Conservation (phyloP, 225 moss, liverwort and hornwort genomes). For the Climacium dendroides region DNA sequence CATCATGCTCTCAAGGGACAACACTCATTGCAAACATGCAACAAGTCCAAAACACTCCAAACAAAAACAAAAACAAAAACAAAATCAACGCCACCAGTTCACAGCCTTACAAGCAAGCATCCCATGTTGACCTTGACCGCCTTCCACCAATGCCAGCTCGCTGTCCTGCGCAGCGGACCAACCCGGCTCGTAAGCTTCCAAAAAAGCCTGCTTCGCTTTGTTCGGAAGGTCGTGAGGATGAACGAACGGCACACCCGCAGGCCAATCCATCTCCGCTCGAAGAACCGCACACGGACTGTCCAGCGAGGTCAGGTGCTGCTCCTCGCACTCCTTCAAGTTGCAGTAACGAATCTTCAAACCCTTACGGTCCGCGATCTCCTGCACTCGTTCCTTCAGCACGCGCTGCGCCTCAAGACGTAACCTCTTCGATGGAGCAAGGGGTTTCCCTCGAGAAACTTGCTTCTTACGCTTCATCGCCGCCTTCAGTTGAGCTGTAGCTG, state of each 20-base stretch:
- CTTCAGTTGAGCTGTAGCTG: constrained; percentile 62
- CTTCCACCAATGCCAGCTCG: constrained; percentile 69
- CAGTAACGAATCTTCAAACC: constrained; percentile 96
- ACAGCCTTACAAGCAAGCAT: constrained; percentile 87
- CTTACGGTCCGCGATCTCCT: constrained; percentile 95
- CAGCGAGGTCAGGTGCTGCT: constrained; percentile 65
- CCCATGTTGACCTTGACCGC: constrained; percentile 67
- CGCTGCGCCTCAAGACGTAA: constrained; percentile 93
- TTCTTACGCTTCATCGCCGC: constrained; percentile 81
- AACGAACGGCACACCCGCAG: constrained; percentile 87
- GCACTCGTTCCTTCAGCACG: constrained; percentile 90
- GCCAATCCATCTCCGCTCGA: constrained; percentile 98
- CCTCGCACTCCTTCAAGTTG: constrained; percentile 96
- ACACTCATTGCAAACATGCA: neutral
- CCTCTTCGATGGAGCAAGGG: constrained; percentile 91
- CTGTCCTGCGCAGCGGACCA: constrained; percentile 97
- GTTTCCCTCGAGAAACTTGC: constrained; percentile 89
- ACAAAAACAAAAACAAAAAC: neutral
- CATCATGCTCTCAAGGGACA: neutral
- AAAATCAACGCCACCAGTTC: neutral
- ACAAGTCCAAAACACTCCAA: neutral
- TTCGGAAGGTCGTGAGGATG: constrained; percentile 98
- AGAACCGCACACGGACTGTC: constrained; percentile 86
- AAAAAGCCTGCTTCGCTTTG: constrained; percentile 94
- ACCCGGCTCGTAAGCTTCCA: constrained; percentile 98